Base-by-base conservation (phyloP, 768 basidiomycete species). In the Tylopilus subfusipes region DNA sequence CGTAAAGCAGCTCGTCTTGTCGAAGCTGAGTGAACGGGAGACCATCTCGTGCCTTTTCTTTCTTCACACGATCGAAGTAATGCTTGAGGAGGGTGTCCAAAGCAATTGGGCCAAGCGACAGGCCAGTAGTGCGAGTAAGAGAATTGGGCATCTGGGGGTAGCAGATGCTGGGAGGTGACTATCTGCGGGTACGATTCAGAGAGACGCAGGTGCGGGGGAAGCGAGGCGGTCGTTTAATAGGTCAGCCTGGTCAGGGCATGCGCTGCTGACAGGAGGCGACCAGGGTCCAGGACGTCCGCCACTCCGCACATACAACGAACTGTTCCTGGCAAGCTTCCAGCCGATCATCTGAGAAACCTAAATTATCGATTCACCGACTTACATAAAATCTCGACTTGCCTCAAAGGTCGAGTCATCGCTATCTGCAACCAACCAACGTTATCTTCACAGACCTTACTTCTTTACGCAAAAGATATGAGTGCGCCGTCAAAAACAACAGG, bases 31-130 rank as follows among this genome's bases (percentile, higher is more conserved):
- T 80, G 42, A 71, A 72, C 4, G 76, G 72, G 19, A 74, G 73
- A 45, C 68, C 70, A 19, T 75, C 69, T 36, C 73, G 70, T 11
- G 62, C 61, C 24, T 45, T 62, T 53, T 78, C 76, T 22, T 72
- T 74, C 69, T 75, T 82, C 45, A 82, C 68, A 14, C 83, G 79
- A 42, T 87, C 85, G 45, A 94, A 81, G 68, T 92, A 95, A 66
- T 94, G 92, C 67, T 87, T 88, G 64, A 93, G 77, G n/a, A 93
- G 77, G 1, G 88, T 90, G 60, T 85, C 87, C 21, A 91, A 65
- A 31, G 90, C 76, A 50, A 90, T 68, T 5, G 89, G 88, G 0
- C 85, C 89, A n/a, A 88, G 73, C 63, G 76, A 79, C 55, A 89
- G 69, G 36, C 85, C 81, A 25, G 82, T 80, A 49, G 82, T 76